Evolutionary conservation across 2,329 filamentous ascomycete genomes (phyloP).

Genomic region (Fusarium kyushuense): DNA sequence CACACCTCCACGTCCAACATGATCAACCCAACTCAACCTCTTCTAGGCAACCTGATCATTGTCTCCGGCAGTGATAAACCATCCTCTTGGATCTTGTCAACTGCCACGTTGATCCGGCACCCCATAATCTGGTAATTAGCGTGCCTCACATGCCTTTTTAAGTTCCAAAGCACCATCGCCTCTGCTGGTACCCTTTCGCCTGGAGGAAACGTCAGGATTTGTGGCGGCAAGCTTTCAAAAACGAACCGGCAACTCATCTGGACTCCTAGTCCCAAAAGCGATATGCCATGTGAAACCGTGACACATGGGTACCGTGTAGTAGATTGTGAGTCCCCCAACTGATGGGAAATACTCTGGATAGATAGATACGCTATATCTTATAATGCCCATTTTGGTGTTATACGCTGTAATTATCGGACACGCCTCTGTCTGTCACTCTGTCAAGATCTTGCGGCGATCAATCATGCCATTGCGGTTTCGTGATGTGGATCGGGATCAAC

Average conservation of each 20-base stretch:
- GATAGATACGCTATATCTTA: background rate
- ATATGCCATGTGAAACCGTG: background rate
- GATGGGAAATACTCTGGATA: background rate
- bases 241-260: background rate
- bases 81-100: constrained; percentile 4
- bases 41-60: background rate
- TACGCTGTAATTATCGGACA: background rate
- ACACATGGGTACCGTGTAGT: background rate
- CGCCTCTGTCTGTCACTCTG: background rate
- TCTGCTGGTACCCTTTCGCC: background rate
- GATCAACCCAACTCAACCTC: background rate
- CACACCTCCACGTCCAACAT: constrained; percentile 5
- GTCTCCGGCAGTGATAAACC: constrained; percentile 4
- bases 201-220: background rate
- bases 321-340: background rate
- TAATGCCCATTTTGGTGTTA: background rate
- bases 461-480: background rate
- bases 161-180: background rate
- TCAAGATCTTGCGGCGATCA: background rate
- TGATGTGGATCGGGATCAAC: background rate
- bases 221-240: constrained; percentile 16
- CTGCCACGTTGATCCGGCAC: constrained; percentile 10
- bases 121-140: constrained; percentile 20
- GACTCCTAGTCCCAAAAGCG: background rate
- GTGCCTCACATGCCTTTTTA: background rate